These are phyloP conservation scores for Chlamydomonas sphaeroides DNA, from an alignment of 139 green algal genomes.

Conservation along the genomic window DNA sequence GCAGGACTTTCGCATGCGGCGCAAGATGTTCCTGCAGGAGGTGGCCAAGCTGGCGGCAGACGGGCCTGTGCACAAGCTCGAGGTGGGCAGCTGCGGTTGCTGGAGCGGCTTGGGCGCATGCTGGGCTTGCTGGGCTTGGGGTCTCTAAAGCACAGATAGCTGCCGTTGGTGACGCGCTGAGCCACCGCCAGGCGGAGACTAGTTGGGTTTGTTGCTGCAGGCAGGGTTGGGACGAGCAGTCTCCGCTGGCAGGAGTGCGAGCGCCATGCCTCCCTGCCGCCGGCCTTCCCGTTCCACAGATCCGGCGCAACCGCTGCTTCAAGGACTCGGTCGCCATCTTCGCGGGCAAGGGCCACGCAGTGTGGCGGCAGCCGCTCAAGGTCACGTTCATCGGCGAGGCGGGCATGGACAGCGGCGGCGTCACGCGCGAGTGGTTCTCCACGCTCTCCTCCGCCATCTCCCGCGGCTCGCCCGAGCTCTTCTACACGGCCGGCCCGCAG, in stretches of 20 bases:
- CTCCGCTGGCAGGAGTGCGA: no score
- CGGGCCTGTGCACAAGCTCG: constrained; percentile 70
- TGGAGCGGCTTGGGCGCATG: no score
- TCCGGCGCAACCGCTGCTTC: constrained; percentile 46
- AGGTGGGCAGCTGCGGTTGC: constrained; percentile 41
- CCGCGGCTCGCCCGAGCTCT: constrained; percentile 64
- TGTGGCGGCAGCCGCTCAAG: constrained; percentile 62
- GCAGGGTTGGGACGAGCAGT: no score
- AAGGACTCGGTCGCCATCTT: constrained; percentile 41
- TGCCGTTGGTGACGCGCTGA: no score
- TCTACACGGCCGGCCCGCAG: constrained; percentile 59
- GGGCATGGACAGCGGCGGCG: constrained; percentile 70
- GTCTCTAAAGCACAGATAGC: no score
- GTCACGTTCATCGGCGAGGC: constrained; percentile 68
- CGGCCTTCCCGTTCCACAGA: constrained; percentile 1
- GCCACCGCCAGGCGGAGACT: no score
- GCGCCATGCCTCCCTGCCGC: no score
- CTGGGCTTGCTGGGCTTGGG: no score
- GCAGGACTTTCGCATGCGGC: constrained; percentile 70
- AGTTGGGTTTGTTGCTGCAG: no score
- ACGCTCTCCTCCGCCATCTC: constrained; percentile 63
- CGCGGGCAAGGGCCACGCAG: constrained; percentile 48
- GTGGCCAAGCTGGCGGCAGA: constrained; percentile 68
- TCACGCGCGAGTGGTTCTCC: constrained; percentile 73
- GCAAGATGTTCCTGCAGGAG: constrained; percentile 69